Conservation (phyloP, 1,284 basidiomycete genomes). For the Tetrapyrgos nigripes region DNA sequence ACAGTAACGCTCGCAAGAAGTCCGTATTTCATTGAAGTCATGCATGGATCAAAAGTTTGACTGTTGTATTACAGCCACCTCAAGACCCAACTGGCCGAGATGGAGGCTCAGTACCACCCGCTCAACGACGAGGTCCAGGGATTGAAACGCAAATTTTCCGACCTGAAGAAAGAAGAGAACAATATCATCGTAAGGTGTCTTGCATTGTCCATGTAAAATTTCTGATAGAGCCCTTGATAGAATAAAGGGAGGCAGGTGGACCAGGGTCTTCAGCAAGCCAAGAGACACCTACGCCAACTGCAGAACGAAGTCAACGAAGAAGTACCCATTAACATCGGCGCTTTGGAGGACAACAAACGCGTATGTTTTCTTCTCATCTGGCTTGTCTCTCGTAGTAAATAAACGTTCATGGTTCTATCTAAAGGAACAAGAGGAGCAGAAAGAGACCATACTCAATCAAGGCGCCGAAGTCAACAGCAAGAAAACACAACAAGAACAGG, state of each 20-base stretch:
- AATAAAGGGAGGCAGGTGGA: constrained; percentile 29
- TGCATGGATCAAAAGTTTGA: neutral
- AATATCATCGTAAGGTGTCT: constrained; percentile 27
- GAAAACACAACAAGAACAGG: constrained; percentile 49
- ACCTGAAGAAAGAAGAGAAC: constrained; percentile 29
- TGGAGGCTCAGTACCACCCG: constrained; percentile 24
- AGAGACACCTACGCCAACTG: constrained; percentile 31
- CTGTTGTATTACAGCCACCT: constrained; percentile 28
- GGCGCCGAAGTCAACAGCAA: constrained; percentile 49
- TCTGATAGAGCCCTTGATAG: constrained; percentile 12
- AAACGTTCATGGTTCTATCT: neutral
- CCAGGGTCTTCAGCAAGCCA: constrained; percentile 32
- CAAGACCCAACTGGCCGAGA: constrained; percentile 17
- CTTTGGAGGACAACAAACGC: constrained; percentile 63
- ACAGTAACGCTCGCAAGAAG: constrained; percentile 30
- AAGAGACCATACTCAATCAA: constrained; percentile 53
- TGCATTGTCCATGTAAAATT: too few relatives aligned
- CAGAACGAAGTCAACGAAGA: constrained; percentile 73
- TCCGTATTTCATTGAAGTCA: neutral
- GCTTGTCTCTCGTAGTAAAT: neutral
- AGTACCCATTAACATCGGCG: constrained; percentile 73
- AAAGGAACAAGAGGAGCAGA: constrained; percentile 64
- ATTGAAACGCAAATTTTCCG: constrained; percentile 10
- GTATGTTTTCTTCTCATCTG: constrained; percentile 37
- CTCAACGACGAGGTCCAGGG: constrained; percentile 17